Base-by-base conservation (phyloP, 2,329 filamentous ascomycete species). In the Colletotrichum liriopes region DNA sequence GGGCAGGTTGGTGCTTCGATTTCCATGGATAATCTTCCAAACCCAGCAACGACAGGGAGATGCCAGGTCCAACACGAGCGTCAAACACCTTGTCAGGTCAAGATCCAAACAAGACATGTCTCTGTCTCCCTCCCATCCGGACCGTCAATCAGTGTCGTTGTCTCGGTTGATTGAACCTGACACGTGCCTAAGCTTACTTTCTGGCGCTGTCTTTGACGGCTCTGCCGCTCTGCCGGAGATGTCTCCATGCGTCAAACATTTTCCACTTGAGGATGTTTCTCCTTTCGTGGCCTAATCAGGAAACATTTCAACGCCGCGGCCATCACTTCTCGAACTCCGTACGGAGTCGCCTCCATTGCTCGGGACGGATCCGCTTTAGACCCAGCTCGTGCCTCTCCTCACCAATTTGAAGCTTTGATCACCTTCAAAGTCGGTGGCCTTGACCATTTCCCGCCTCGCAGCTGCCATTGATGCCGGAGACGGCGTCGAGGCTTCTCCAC, bases 141-240 rank as follows among this genome's bases (percentile, higher is more conserved):
- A 20, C 26, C 9, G n/a, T 43, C 67, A 58, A 51, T 35, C 29
- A 58, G 8, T 32, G 41, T 23, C 23, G 23, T 35, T 62, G 11
- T 16, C 51, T 45, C 37, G 37, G 37, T 69, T 59, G 65, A 72
- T 63, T 18, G 69, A 69, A 64, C 65, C 45, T 72, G 69, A 72
- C 59, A 69, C 54, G 49, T 41, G 58, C 52, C 29, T 37, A 41
- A 39, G 29, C 59, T 23, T 2, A 18, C 1, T 18, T n/a, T 49
- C 23, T 55, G 18, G 41, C 39, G 32, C 59, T 29, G 29, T 20
- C 23, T 49, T 47, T 16, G 11, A 43, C 1, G 4, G 23, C 49
- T 16, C 41, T 29, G 35, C 58, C 26, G 23, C 49, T 16, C 41
- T 29, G 35, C 58, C 26, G 54, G 61, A 37, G 18, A 58, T n/a